phyloP scores from a whole-genome alignment of 208 protist genomes.

The Novymonas esmeraldas region DNA sequence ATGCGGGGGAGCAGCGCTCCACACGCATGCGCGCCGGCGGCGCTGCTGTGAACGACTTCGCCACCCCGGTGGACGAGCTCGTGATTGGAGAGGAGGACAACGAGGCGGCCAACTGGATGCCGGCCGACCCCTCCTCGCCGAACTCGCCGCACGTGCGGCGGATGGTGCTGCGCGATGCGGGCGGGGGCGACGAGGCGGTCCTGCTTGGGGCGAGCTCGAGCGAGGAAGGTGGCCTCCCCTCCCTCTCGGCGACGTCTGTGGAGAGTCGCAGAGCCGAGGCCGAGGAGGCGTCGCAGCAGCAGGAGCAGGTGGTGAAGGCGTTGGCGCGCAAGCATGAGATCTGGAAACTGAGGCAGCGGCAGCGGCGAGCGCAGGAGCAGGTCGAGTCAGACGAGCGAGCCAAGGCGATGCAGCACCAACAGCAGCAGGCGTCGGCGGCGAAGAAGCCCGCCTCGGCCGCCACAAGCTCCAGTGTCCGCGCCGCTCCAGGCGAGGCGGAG shows the following conservation, averaged over 20 bases:
- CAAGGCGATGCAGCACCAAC: constrained; percentile 23
- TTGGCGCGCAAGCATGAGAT: constrained; percentile 81
- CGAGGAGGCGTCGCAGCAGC: constrained; percentile 10
- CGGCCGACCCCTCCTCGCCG: constrained; percentile 12
- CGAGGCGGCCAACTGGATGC: constrained; percentile 46
- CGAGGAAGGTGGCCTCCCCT: constrained; percentile 6
- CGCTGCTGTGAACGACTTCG: constrained; percentile 5
- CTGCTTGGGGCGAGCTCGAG: constrained; percentile 26
- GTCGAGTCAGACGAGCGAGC: constrained; percentile 28
- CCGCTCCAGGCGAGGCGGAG: background rate
- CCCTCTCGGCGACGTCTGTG: background rate
- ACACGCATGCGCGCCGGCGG: background rate
- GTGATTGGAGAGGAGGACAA: constrained; percentile 69
- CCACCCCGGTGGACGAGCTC: constrained; percentile 45
- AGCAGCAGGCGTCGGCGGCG: background rate
- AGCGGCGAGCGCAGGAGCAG: constrained; percentile 46
- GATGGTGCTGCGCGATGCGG: constrained; percentile 15
- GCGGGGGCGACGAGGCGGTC: constrained; percentile 22
- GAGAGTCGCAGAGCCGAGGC: constrained; percentile 13
- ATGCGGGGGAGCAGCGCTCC: background rate
- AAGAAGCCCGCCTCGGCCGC: background rate
- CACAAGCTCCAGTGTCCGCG: background rate
- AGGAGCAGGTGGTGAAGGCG: constrained; percentile 31
- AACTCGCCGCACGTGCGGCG: constrained; percentile 29
- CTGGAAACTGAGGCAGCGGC: constrained; percentile 72